phyloP scores from a whole-genome alignment of 345 rosid genomes.

The Odontarrhena argentea region DNA sequence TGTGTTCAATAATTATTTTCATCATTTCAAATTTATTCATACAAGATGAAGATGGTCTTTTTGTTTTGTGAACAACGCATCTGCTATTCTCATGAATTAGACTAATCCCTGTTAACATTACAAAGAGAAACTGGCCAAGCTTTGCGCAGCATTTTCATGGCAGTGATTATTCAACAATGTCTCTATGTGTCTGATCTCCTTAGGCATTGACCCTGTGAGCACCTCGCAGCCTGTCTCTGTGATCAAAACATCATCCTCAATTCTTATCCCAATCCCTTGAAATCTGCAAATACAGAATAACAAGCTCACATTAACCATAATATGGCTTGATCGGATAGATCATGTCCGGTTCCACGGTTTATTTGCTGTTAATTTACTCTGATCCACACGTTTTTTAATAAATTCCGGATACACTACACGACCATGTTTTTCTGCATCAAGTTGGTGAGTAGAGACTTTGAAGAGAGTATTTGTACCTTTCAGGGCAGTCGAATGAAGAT shows the following conservation, averaged over 20 bases:
- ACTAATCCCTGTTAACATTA: background rate
- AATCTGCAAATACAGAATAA: constrained; percentile 53
- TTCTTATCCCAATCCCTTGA: constrained; percentile 84
- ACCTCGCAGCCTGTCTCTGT: constrained; percentile 93
- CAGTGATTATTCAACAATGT: constrained; percentile 66
- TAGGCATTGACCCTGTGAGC: constrained; percentile 95
- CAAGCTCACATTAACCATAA: background rate
- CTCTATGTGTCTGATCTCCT: constrained; percentile 80
- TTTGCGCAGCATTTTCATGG: constrained; percentile 26
- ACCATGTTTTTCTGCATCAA: background rate
- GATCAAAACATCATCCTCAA: constrained; percentile 94
- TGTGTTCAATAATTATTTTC: too few species aligned
- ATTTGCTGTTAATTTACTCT: constrained; percentile 6
- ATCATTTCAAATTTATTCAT: background rate
- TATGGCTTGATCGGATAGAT: background rate
- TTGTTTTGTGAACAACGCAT: background rate
- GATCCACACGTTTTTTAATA: background rate
- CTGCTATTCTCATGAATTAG: background rate
- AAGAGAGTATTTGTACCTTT: constrained; percentile 52
- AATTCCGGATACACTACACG: constrained; percentile 1
- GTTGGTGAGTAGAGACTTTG: background rate
- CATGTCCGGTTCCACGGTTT: constrained; percentile 15
- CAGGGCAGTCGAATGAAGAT: constrained; percentile 55
- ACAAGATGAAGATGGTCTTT: background rate
- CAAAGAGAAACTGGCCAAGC: constrained; percentile 19